A percentile compares a stretch with the other conserved stretches of the same genome.
phyloP scores from a whole-genome alignment of 768 basidiomycete genomes.

The Tricholoma bakamatsutake region DNA sequence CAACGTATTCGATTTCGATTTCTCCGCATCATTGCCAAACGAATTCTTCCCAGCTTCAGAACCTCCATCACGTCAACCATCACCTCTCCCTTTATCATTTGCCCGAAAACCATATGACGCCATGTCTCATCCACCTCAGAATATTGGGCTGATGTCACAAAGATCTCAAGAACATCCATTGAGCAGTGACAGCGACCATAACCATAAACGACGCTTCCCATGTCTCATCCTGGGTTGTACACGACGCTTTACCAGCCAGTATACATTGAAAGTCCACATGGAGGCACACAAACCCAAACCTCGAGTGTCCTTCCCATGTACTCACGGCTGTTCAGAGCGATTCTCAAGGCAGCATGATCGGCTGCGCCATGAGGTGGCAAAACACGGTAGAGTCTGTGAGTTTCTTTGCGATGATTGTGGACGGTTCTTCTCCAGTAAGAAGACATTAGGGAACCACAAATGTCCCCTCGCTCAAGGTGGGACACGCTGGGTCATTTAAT shows the following conservation, averaged over 20 bases:
- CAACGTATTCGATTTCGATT: constrained; percentile 29
- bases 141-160: constrained; percentile 1
- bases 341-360: constrained; percentile 55
- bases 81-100: constrained; percentile 6
- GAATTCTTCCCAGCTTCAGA: constrained; percentile 17
- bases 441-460: constrained; percentile 50
- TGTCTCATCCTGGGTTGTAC: constrained; percentile 42
- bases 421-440: constrained; percentile 47
- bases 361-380: constrained; percentile 52
- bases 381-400: constrained; percentile 53
- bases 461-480: constrained; percentile 46
- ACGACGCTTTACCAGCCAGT: constrained; percentile 47
- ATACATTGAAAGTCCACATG: constrained; percentile 51
- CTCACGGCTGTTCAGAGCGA: constrained; percentile 46
- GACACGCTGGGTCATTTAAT: constrained; percentile 40
- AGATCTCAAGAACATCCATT: constrained; percentile 29
- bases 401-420: constrained; percentile 46
- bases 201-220: constrained; percentile 39
- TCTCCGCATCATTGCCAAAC: constrained; percentile 19
- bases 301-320: constrained; percentile 42
- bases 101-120: constrained; percentile 4
- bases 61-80: constrained; percentile 1
- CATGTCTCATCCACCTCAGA: constrained; percentile 7
- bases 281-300: constrained; percentile 50
- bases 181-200: constrained; percentile 28